phyloP scores from a whole-genome alignment of 495 filamentous ascomycete species.

The Aspergillus olivimuriae region DNA sequence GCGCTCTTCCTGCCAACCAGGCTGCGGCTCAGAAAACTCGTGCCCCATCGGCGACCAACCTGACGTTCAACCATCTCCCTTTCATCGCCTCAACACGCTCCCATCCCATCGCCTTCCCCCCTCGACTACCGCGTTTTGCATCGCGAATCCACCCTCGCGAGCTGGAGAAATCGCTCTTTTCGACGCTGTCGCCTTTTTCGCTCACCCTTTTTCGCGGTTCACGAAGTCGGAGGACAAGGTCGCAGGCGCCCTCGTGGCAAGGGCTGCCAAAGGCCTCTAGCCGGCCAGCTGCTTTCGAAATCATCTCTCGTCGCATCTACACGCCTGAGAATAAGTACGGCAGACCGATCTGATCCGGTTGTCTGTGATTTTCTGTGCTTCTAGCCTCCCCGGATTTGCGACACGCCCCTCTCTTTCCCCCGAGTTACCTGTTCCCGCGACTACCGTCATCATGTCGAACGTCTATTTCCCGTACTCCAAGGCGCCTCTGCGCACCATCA shows the following conservation, averaged over 20 bases:
- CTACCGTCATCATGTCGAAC: constrained; percentile 73
- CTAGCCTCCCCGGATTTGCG: background rate
- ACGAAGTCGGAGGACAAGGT: constrained; percentile 39
- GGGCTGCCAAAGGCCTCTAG: constrained; percentile 48
- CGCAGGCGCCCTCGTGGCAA: constrained; percentile 50
- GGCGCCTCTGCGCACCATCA: constrained; percentile 89
- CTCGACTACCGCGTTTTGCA: constrained; percentile 37
- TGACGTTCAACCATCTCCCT: constrained; percentile 36
- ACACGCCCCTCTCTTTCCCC: background rate
- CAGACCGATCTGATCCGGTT: constrained; percentile 1
- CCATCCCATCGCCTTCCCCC: constrained; percentile 27
- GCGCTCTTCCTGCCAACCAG: constrained; percentile 18
- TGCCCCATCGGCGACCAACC: constrained; percentile 39
- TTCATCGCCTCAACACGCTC: constrained; percentile 35
- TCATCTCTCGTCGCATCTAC: constrained; percentile 29
- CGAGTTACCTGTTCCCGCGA: constrained; percentile 12
- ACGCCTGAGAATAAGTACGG: constrained; percentile 4
- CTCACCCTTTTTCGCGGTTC: constrained; percentile 31
- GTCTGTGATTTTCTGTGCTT: background rate
- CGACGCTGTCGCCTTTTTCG: constrained; percentile 17
- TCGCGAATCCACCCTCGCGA: constrained; percentile 36
- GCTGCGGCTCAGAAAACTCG: constrained; percentile 40
- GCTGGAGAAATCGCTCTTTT: constrained; percentile 17
- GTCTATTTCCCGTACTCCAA: constrained; percentile 86
- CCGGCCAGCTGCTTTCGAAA: constrained; percentile 38